These are phyloP conservation scores for Medicago arabica DNA, from an alignment of 306 rosid species.

Conservation along the genomic window DNA sequence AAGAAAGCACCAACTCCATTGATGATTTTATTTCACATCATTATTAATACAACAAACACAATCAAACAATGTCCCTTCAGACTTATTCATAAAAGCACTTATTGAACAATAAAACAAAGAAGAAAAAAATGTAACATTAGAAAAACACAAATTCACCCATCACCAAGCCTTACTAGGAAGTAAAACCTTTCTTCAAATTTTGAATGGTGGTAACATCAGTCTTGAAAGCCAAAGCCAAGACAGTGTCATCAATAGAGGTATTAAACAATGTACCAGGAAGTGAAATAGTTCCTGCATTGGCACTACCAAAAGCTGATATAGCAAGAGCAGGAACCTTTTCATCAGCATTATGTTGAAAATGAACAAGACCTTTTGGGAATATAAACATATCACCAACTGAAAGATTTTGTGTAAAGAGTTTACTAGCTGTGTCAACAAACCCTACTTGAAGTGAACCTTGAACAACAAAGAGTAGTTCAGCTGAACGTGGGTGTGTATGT, in stretches of 20 bases:
- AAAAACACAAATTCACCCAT: slow-evolving; percentile 17
- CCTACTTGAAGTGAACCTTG: slow-evolving; percentile 57
- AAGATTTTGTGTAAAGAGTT: slow-evolving; percentile 56
- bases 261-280: slow-evolving; percentile 53
- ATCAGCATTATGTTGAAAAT: slow-evolving; percentile 55
- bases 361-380: slow-evolving; percentile 64
- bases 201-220: slow-evolving; percentile 55
- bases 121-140: not conserved
- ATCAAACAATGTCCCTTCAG: slow-evolving; percentile 1
- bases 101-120: not conserved
- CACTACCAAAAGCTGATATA: slow-evolving; percentile 63
- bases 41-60: not conserved
- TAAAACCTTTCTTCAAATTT: slow-evolving; percentile 52
- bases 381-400: slow-evolving; percentile 52
- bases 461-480: slow-evolving; percentile 52
- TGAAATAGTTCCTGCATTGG: slow-evolving; percentile 52
- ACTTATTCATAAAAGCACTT: slow-evolving; percentile 18
- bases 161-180: slow-evolving; percentile 37
- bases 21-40: slow-evolving; percentile 11
- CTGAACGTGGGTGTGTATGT: slow-evolving; percentile 62
- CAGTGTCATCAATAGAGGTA: slow-evolving; percentile 51
- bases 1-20: not conserved
- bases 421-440: slow-evolving; percentile 57
- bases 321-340: slow-evolving; percentile 24
- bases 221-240: slow-evolving; percentile 68